Conservation (phyloP, 352 stramenopile genomes). For the Peronospora destructor region DNA sequence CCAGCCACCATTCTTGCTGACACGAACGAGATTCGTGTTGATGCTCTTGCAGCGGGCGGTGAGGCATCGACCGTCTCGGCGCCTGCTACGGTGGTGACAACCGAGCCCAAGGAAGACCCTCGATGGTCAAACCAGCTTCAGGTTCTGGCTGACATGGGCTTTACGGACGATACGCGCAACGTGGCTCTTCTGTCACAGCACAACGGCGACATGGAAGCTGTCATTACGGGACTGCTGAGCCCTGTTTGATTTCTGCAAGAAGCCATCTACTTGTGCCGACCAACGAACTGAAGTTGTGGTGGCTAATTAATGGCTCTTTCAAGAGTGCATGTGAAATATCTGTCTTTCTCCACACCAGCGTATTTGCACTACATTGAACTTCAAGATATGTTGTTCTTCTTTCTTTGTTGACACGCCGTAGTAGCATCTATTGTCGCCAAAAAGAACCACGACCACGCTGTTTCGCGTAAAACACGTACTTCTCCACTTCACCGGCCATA, state of each 20-base stretch:
- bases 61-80: constrained; percentile 26
- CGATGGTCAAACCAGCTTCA: constrained; percentile 44
- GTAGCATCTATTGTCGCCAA: constrained; percentile 47
- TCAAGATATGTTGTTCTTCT: constrained; percentile 5
- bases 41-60: constrained; percentile 28
- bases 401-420: constrained; percentile 10
- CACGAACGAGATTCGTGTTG: constrained; percentile 30
- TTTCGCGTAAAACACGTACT: constrained; percentile 76
- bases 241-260: constrained; percentile 8
- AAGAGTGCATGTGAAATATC: constrained; percentile 6
- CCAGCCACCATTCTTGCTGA: constrained; percentile 10
- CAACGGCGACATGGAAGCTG: constrained; percentile 56
- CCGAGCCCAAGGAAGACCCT: constrained; percentile 26
- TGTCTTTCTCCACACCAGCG: constrained; percentile 11
- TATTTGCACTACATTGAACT: constrained; percentile 29
- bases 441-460: constrained; percentile 61
- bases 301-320: constrained; percentile 2
- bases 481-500: constrained; percentile 58
- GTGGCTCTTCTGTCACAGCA: constrained; percentile 46
- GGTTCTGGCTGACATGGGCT: constrained; percentile 63
- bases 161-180: constrained; percentile 50
- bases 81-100: constrained; percentile 23
- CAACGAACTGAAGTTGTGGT: constrained; percentile 11
- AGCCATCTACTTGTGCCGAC: neutral
- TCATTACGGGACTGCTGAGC: constrained; percentile 48